Conservation (phyloP, 179 eudicot species). For the Beta lomatogona region DNA sequence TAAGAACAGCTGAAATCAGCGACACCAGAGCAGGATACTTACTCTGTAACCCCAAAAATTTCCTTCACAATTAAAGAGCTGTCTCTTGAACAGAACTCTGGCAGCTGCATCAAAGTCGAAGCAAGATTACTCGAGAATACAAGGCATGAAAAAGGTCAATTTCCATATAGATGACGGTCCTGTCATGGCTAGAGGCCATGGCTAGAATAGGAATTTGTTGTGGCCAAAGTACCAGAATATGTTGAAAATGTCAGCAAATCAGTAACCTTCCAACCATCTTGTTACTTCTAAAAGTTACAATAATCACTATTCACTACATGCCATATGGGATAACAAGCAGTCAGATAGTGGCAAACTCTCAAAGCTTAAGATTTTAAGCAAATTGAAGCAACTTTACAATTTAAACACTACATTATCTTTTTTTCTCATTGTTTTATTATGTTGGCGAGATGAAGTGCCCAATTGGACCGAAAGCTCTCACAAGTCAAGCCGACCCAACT, state of each 20-base stretch:
- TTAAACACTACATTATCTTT: background rate
- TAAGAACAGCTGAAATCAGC: constrained; percentile 3
- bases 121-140: background rate
- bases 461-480: too few relatives aligned
- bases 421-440: too few relatives aligned
- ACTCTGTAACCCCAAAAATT: constrained; percentile 96
- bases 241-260: background rate
- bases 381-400: background rate
- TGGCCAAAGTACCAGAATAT: background rate
- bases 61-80: constrained; percentile 79
- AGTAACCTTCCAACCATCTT: background rate
- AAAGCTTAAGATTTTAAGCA: background rate
- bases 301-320: background rate
- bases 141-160: background rate
- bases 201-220: background rate
- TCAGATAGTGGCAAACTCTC: background rate
- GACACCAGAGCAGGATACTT: constrained; percentile 35
- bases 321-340: background rate
- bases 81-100: constrained; percentile 86
- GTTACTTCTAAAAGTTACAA: background rate
- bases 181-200: background rate
- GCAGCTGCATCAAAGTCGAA: constrained; percentile 54
- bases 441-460: too few relatives aligned
- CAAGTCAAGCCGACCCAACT: too few relatives aligned
- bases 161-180: background rate